phyloP scores from a whole-genome alignment of 768 basidiomycete species.

The Xerocomellus amylosporus region DNA sequence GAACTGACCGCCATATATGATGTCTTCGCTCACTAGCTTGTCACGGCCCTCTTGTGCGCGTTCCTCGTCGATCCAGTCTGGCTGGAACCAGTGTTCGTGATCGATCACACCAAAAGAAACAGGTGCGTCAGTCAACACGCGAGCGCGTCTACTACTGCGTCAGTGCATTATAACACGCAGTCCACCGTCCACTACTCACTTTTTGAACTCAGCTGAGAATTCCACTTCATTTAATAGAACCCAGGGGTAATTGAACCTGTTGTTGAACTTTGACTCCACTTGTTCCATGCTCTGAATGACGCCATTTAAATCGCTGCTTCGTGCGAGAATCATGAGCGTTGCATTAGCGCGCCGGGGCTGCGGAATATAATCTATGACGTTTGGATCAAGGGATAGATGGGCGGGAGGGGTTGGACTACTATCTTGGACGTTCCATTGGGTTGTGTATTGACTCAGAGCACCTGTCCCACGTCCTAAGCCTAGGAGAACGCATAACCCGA shows the following conservation, averaged over 20 bases:
- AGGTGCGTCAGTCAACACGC: conserved; percentile 39
- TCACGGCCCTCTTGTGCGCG: conserved; percentile 51
- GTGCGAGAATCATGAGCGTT: conserved; percentile 53
- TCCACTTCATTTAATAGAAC: conserved; percentile 62
- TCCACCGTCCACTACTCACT: conserved; percentile 20
- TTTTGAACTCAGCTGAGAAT: conserved; percentile 54
- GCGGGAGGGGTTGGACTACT: conserved; percentile 1
- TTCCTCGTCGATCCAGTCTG: conserved; percentile 69
- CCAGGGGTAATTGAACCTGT: conserved; percentile 57
- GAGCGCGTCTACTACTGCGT: conserved; percentile 31
- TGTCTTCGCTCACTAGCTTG: conserved; percentile 46
- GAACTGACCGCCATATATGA: conserved; percentile 49
- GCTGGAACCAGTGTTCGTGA: conserved; percentile 69
- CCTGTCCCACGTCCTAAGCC: conserved; percentile 1
- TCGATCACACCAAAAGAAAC: conserved; percentile 57
- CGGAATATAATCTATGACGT: neutral
- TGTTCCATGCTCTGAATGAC: conserved; percentile 50
- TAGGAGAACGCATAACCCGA: conserved; percentile 23
- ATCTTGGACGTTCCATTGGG: neutral
- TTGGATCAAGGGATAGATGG: conserved; percentile 1
- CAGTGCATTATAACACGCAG: neutral
- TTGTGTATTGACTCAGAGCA: neutral
- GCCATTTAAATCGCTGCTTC: conserved; percentile 45
- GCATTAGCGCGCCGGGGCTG: conserved; percentile 49
- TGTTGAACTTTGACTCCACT: conserved; percentile 59